Base-by-base conservation (phyloP, 306 rosid genomes). In the Rubus parviflorus region DNA sequence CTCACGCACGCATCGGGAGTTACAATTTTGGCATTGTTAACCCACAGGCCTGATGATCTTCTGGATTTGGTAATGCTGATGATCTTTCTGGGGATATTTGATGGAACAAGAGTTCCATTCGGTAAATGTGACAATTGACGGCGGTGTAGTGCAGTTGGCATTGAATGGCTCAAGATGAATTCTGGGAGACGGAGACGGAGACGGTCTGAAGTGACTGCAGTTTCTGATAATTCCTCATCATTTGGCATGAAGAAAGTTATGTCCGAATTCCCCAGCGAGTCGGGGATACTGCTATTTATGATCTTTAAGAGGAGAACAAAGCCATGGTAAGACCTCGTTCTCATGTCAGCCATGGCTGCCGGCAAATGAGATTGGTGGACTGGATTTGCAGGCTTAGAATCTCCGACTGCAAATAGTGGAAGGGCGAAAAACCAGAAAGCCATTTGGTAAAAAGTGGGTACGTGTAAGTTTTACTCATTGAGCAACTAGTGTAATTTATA, bases 271-370 rank as follows among this genome's bases (percentile, higher is more conserved):
- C 68, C 76, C 66, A 85, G 49, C 43, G 84, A 52, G 42, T 86
- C 77, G 0, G 85, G 83, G 15, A 70, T 76, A 83, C 88, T 86
- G 81, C 4, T 73, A 9, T 83, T 78, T 70, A 80, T 67, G 74
- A 84, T 83, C 74, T 84, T 84, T 41, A 91, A 87, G 57, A 84
- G 93, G 81, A 89, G 85, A 22, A 89, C 89, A 74, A 92, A 87
- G 67, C 89, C 90, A 46, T 85, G 81, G 86, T 81, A 92, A 71
- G 89, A 86, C 45, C 72, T 41, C 38, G 25, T 73, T 85, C 87
- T 76, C 90, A 89, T 87, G 81, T 88, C 88, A 1, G 77, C 15
- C 88, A 84, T 86, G 81, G 91, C 91, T 53, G 57, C 80, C 65
- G 75, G 80, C 77, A 88, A 81, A 70, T 89, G 85, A 10, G 90